A percentile compares a stretch with the other conserved stretches of the same genome.
Conservation (phyloP, 495 filamentous ascomycete genomes). For the Collariella sp. region DNA sequence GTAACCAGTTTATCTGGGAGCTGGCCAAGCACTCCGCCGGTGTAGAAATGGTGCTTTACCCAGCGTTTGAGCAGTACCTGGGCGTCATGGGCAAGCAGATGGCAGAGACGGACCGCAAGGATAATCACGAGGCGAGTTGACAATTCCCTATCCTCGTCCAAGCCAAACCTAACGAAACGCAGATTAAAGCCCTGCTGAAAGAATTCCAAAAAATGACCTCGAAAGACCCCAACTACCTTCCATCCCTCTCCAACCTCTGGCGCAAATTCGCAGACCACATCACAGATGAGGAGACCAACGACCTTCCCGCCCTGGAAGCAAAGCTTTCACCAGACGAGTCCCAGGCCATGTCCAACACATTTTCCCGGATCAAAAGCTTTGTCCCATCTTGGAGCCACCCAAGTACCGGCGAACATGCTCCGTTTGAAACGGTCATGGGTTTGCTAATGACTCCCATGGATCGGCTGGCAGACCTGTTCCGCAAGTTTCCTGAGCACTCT, state of each 20-base stretch:
- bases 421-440: constrained; percentile 4
- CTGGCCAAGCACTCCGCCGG: background rate
- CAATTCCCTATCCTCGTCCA: background rate
- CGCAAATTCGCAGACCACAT: constrained; percentile 5
- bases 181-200: background rate
- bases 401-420: background rate
- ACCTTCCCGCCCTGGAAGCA: constrained; percentile 3
- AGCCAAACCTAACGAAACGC: no score
- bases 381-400: background rate
- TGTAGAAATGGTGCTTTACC: background rate
- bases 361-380: background rate
- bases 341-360: background rate
- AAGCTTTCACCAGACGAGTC: constrained; percentile 1
- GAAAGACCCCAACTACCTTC: background rate
- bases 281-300: constrained; percentile 3
- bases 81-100: background rate
- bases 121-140: background rate
- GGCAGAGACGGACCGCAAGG: constrained; percentile 1
- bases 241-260: background rate
- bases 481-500: constrained; percentile 1
- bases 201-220: background rate
- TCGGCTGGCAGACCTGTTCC: background rate
- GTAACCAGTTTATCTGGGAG: constrained; percentile 5
- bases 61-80: constrained; percentile 3
- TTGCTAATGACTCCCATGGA: background rate